Evolutionary conservation across 2,329 filamentous ascomycete genomes (phyloP), one percentile per base, ranked within the genome.

Genomic region (Reticulascus tulasneorum): DNA sequence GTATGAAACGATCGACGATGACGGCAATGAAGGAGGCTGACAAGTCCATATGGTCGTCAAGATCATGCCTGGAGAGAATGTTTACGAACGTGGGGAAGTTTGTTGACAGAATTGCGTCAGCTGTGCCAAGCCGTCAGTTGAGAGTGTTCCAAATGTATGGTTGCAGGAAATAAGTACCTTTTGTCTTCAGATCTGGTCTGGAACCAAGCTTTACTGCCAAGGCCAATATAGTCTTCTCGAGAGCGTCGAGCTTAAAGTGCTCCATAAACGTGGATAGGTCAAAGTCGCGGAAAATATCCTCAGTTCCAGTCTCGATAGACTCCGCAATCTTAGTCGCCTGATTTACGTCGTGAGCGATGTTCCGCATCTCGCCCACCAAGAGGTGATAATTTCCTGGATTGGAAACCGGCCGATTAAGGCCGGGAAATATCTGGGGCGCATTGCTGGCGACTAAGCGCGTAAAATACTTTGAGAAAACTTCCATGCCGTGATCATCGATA

Each of bases 401-500:
- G 47, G 87, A 76, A 47, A 80, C 77, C 37, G 79, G 77, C 63
- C 88, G 77, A 52, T 79, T 86, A 36, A 82, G 71, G 46, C 84
- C 81, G 33, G 88, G 83, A 59, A 97, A 97, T 59, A 98, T 93
- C 55, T 93, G 84, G 46, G 83, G 71, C 53, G 90, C 88, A 79
- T 96, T 96, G 66, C 84, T 83, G 64, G 84, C 85, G 57, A 98
- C 79, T 59, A 97, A 75, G 64, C 91, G 87, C 63, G 88, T 83
- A 66, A 98, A 94, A 64, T 93, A 96, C 71, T 90, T 94, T 43
- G 87, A 82, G 62, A 90, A 96, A 59, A 96, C 89, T 75, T 98
- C 94, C 91, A 98, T 98, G 59, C 90, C 90, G 89, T 94, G 84
- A 55, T 91, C 90, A 79, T 95, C 84, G 69, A 97, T 84, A 61